Evolutionary conservation across 495 filamentous ascomycete species (phyloP), one percentile per base, ranked within the genome.

Genomic region (Penicillium ochrochloron): DNA sequence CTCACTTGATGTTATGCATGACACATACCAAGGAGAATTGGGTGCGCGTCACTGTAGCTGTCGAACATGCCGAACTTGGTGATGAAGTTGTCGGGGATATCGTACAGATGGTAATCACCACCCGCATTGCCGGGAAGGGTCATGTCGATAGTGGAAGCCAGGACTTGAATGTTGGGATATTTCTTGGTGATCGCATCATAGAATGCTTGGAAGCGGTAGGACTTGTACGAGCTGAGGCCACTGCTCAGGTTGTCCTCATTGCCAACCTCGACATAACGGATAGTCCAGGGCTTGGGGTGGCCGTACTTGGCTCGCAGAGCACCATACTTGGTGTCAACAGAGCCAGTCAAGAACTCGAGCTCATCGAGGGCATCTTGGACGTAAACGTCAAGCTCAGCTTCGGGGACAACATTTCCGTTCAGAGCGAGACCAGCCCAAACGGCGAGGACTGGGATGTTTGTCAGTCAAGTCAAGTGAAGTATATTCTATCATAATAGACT

Each of bases 351-450:
- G 62, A 78, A 79, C 55, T 92, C 88, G 8, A 92, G 74, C 73
- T 92, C 83, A 63, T 90, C 78, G 0, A 92, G 80, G 1, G 84
- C 87, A 66, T 89, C 85, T 50, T 80, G 78, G 14, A 92, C 71
- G 57, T 80, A 81, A 21, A 71, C 39, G 21, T 65, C 71, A 15
- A 80, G 58, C 5, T 74, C 75, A 5, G 58, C 62, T 31, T 75
- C 75, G 1, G 73, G 48, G 3, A 81, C 58, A 11, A 76, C 37
- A 25, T 83, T 76, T n/a, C 79, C 80, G 39, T 85, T 84, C 12
- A 92, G 79, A 23, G 83, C 81, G 48, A 89, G 82, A 7, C 88
- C 88, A 46, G 75, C 77, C 70, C 82, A 90, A 4, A 91, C 82
- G 6, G 74, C 86, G 15, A 89, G 77, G 37, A 89, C 80, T 75